phyloP scores from a whole-genome alignment of 345 rosid species.

The Lumnitzera racemosa region DNA sequence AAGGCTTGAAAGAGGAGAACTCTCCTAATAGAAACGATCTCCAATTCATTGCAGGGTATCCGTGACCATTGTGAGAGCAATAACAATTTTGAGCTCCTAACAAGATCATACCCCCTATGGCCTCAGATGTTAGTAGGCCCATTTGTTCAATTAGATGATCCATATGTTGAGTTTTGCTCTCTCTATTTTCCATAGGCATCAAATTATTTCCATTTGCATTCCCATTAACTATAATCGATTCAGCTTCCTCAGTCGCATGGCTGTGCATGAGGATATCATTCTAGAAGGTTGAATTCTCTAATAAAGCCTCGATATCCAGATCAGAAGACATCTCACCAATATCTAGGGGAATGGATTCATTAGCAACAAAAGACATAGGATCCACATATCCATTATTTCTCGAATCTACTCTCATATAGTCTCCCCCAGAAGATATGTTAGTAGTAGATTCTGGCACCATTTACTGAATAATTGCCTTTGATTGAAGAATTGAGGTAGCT shows the following conservation, averaged over 20 bases:
- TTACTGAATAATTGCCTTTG: constrained; percentile 13
- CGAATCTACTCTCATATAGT: constrained; percentile 29
- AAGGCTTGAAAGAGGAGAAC: too few species aligned
- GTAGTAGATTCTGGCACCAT: constrained; percentile 26
- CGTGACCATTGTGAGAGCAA: too few species aligned
- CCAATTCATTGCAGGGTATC: too few species aligned
- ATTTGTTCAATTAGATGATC: constrained; percentile 61
- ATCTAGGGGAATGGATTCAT: constrained; percentile 26
- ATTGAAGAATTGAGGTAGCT: not conserved
- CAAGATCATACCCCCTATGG: constrained; percentile 23
- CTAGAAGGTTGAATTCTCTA: constrained; percentile 44
- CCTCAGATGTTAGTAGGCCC: constrained; percentile 56
- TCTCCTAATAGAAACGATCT: too few species aligned
- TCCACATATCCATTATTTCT: constrained; percentile 36
- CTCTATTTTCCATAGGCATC: constrained; percentile 25
- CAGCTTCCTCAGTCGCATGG: constrained; percentile 18
- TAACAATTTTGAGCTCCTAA: too few species aligned
- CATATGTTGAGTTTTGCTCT: constrained; percentile 45
- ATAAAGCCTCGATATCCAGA: constrained; percentile 30
- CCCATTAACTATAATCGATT: constrained; percentile 28
- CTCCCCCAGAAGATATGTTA: constrained; percentile 28
- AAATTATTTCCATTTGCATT: constrained; percentile 47
- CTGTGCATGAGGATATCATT: constrained; percentile 70
- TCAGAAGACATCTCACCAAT: constrained; percentile 33
- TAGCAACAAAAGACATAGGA: constrained; percentile 28